phyloP scores from a whole-genome alignment of 23 red algal genomes.

The Gracilaria domingensis region DNA sequence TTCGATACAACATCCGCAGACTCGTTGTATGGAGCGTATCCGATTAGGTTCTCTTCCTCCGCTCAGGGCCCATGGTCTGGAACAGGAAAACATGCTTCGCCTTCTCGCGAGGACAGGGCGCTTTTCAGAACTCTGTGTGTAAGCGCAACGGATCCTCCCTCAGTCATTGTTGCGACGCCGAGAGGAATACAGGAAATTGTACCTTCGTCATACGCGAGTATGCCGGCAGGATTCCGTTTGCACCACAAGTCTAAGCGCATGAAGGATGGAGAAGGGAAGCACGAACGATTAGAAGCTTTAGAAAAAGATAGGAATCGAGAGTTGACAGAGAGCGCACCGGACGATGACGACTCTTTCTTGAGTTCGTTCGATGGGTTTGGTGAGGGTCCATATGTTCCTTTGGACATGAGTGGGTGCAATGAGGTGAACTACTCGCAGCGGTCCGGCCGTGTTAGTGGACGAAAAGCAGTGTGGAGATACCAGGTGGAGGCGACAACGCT shows the following conservation, averaged over 20 bases:
- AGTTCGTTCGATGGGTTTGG: conserved; percentile 62
- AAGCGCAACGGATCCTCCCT: conserved; percentile 81
- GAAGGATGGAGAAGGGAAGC: background rate
- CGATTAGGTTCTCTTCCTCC: conserved; percentile 61
- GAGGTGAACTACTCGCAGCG: background rate
- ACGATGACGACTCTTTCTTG: conserved; percentile 58
- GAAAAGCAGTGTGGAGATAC: conserved; percentile 77
- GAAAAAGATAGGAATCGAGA: conserved; percentile 47
- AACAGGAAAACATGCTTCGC: conserved; percentile 44
- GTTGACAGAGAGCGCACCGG: background rate
- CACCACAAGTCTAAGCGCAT: conserved; percentile 53
- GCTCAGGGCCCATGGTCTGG: conserved; percentile 79
- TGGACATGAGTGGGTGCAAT: conserved; percentile 26
- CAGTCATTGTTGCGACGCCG: conserved; percentile 73
- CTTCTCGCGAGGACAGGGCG: conserved; percentile 72
- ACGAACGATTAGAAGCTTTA: conserved; percentile 55
- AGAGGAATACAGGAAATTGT: conserved; percentile 74
- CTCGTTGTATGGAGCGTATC: conserved; percentile 75
- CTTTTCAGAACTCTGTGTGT: conserved; percentile 81
- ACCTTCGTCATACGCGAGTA: conserved; percentile 61
- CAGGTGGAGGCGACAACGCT: conserved; percentile 66
- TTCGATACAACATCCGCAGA: conserved; percentile 80
- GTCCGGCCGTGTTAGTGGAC: background rate
- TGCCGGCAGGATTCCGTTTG: conserved; percentile 64
- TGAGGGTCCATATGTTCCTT: conserved; percentile 52